A percentile compares a stretch with the other conserved stretches of the same genome.
Conservation (phyloP, 2,329 filamentous ascomycete species). For the Sclerotinia sclerotiorum region DNA sequence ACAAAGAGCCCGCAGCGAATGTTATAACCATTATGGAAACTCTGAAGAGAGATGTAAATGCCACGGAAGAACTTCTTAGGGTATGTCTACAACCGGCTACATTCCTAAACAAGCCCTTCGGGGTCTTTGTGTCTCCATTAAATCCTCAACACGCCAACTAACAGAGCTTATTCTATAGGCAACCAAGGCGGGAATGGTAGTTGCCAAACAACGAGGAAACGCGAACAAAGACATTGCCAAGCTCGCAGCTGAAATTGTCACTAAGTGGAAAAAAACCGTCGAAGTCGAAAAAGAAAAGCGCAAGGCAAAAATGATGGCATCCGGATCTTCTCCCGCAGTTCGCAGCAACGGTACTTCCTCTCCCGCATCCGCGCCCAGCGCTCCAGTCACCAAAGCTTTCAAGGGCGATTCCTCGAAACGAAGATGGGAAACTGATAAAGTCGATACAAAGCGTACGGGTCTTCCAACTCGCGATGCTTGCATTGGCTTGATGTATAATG, state of each 20-base stretch:
- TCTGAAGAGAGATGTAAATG: conserved; percentile 75
- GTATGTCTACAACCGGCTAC: conserved; percentile 48
- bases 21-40: conserved; percentile 74
- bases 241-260: conserved; percentile 77
- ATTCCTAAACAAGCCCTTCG: conserved; percentile 28
- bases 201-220: conserved; percentile 78
- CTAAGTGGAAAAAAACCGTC: conserved; percentile 81
- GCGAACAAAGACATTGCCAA: conserved; percentile 77
- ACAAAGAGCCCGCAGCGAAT: conserved; percentile 71
- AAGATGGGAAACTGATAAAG: conserved; percentile 76
- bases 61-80: conserved; percentile 86
- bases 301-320: conserved; percentile 35
- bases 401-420: conserved; percentile 74
- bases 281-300: conserved; percentile 61
- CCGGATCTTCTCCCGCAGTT: conserved; percentile 31
- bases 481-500: conserved; percentile 91
- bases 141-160: neutral
- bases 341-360: conserved; percentile 31
- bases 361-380: conserved; percentile 42
- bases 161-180: conserved; percentile 48
- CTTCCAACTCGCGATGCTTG: conserved; percentile 76
- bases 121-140: conserved; percentile 11
- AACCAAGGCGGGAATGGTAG: conserved; percentile 86
- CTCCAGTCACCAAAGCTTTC: conserved; percentile 49
- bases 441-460: conserved; percentile 74